Conservation (phyloP, 176 grass and related monocot species). For the Oryza rufipogon region DNA sequence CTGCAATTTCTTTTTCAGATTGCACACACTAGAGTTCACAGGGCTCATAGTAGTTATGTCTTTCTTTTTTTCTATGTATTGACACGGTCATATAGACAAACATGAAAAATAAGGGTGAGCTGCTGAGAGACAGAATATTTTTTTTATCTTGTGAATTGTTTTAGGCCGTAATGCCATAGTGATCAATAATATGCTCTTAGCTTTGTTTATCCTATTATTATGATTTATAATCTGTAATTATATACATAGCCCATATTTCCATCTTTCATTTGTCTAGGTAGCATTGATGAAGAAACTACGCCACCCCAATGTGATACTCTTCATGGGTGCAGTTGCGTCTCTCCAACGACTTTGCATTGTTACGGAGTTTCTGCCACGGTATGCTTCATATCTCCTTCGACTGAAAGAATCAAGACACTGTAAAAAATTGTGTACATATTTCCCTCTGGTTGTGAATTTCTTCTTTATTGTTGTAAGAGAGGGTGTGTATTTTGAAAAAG, state of each 20-base stretch:
- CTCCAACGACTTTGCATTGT: slow-evolving; percentile 82
- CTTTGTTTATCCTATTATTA: slow-evolving; percentile 1
- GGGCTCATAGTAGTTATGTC: not conserved
- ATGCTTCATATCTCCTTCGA: slow-evolving; percentile 20
- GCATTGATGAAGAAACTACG: slow-evolving; percentile 92
- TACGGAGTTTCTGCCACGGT: slow-evolving; percentile 92
- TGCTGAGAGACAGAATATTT: not conserved
- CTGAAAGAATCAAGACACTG: not conserved
- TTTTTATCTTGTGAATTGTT: not conserved
- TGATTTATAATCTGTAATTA: not conserved
- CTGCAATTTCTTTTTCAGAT: not conserved
- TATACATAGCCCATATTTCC: not conserved
- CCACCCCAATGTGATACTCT: slow-evolving; percentile 93
- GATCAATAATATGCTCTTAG: not conserved
- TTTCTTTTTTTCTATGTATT: slow-evolving; percentile 2
- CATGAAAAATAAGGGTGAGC: not conserved
- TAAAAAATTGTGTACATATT: not conserved
- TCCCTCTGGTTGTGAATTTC: slow-evolving; percentile 27
- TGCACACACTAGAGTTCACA: not conserved
- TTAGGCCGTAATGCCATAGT: not conserved
- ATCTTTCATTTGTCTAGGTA: slow-evolving; percentile 56
- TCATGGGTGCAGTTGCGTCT: slow-evolving; percentile 90
- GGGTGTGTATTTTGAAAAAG: not conserved
- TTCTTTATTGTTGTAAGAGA: slow-evolving; percentile 8
- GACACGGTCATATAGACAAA: not conserved